Conservation (phyloP, 768 basidiomycete genomes). For the Tulasnella sp. region DNA sequence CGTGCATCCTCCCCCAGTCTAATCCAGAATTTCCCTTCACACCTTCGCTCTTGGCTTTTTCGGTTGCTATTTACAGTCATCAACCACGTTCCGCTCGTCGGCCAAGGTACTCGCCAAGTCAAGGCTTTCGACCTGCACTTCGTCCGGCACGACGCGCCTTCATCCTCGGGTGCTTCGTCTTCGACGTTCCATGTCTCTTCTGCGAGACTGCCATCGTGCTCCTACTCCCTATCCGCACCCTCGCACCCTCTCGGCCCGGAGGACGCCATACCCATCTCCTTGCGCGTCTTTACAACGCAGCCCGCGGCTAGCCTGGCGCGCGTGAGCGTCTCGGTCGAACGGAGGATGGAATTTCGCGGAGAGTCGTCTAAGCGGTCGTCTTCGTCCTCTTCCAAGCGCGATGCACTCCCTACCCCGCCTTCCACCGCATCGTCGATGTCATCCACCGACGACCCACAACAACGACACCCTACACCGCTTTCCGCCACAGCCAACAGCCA, state of each 20-base stretch:
- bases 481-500: slow-evolving; percentile 10
- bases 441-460: neutral
- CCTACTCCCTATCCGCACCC: slow-evolving; percentile 49
- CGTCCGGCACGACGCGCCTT: slow-evolving; percentile 63
- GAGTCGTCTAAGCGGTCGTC: slow-evolving; percentile 2
- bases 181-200: slow-evolving; percentile 38
- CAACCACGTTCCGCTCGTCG: slow-evolving; percentile 59
- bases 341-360: slow-evolving; percentile 62
- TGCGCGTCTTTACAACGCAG: slow-evolving; percentile 60
- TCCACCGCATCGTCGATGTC: slow-evolving; percentile 16
- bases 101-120: slow-evolving; percentile 63
- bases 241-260: slow-evolving; percentile 62
- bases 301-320: slow-evolving; percentile 56
- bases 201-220: slow-evolving; percentile 39
- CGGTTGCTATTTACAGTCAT: slow-evolving; percentile 48
- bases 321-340: slow-evolving; percentile 63
- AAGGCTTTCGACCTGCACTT: slow-evolving; percentile 70
- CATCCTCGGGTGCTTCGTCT: slow-evolving; percentile 11
- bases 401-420: slow-evolving; percentile 30
- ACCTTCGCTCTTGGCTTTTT: slow-evolving; percentile 8
- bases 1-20: neutral
- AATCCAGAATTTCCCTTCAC: neutral
- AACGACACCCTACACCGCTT: slow-evolving; percentile 23
- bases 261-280: slow-evolving; percentile 64
- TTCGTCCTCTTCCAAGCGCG: slow-evolving; percentile 4